phyloP scores from a whole-genome alignment of 768 basidiomycete genomes.

The Hygrophoropsis aurantiaca region DNA sequence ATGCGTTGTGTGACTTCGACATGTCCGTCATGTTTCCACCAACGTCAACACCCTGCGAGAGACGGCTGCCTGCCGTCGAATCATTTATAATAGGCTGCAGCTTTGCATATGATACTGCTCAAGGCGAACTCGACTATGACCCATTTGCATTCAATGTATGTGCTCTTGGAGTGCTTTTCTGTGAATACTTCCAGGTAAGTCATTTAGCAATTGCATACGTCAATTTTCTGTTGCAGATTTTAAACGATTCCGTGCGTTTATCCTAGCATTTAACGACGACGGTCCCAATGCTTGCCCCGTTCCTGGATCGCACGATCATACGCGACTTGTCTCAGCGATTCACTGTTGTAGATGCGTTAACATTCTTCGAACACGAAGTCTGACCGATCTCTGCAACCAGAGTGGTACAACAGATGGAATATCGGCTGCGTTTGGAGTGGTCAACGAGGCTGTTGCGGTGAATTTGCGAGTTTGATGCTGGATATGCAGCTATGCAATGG shows the following conservation, averaged over 20 bases:
- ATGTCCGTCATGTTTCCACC: neutral
- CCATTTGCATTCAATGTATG: slow-evolving; percentile 27
- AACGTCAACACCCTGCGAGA: neutral
- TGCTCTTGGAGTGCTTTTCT: slow-evolving; percentile 19
- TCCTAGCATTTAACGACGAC: slow-evolving; percentile 14
- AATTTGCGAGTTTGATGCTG: neutral
- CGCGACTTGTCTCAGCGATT: slow-evolving; percentile 20
- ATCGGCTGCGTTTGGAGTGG: neutral
- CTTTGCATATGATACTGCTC: slow-evolving; percentile 9
- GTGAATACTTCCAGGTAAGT: neutral
- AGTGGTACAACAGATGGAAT: slow-evolving; percentile 2
- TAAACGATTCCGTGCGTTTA: too few species aligned
- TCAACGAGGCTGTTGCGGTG: neutral
- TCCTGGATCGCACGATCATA: slow-evolving; percentile 27
- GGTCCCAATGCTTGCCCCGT: slow-evolving; percentile 24
- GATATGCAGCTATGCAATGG: too few species aligned
- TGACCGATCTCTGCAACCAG: neutral
- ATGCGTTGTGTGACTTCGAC: slow-evolving; percentile 1
- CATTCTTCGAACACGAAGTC: slow-evolving; percentile 21
- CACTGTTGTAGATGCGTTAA: slow-evolving; percentile 23
- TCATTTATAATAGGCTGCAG: slow-evolving; percentile 1
- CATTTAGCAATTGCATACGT: neutral
- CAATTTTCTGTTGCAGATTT: neutral
- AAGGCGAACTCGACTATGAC: slow-evolving; percentile 25
- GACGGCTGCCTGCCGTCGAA: slow-evolving; percentile 3